Base-by-base conservation (phyloP, 345 rosid genomes). In the Populus euphratica region DNA sequence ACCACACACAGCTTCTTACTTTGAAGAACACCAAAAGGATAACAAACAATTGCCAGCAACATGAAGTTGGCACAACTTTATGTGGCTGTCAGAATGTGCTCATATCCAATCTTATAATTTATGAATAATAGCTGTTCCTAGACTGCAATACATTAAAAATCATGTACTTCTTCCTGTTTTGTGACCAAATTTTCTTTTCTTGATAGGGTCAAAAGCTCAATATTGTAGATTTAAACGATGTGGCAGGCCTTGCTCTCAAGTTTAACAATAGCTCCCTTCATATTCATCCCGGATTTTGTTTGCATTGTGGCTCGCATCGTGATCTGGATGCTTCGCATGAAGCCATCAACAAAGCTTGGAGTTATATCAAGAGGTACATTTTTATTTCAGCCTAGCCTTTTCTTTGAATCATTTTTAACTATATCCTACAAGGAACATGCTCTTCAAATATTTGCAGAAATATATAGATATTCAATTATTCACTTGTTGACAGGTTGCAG, bases 261-360 rank as follows among this genome's bases (percentile, higher is more conserved):
- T 69, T 72, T 76, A 69, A 73, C 25, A 75, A 61, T 31, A 68
- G 43, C 73, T 74, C 80, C 68, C 77, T 72, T 80, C 81, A 4
- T 69, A 69, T 83, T 73, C 76, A 77, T 76, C 85, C 89, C 76
- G 92, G 83, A 70, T 81, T 56, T 78, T 92, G 97, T 81, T 86
- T 92, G 77, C 85, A 83, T 44, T 94, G 97, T 76, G 89, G 93
- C 18, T 87, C 85, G 18, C 67, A 50, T 70, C 62, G 90, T 72
- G 78, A 87, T 73, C 67, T 91, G 35, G 82, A 83, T 77, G 79
- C 88, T 85, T 84, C 84, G 49, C 68, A 20, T 76, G 80, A 72
- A 74, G 85, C 82, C 72, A 86, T 76, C 72, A 81, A 84, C 71
- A 82, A 85, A 71, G 87, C 96, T 83, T 85, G 86, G 91, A 82